Conservation (phyloP, 176 grass and related monocot genomes). For the Ananas comosus region DNA sequence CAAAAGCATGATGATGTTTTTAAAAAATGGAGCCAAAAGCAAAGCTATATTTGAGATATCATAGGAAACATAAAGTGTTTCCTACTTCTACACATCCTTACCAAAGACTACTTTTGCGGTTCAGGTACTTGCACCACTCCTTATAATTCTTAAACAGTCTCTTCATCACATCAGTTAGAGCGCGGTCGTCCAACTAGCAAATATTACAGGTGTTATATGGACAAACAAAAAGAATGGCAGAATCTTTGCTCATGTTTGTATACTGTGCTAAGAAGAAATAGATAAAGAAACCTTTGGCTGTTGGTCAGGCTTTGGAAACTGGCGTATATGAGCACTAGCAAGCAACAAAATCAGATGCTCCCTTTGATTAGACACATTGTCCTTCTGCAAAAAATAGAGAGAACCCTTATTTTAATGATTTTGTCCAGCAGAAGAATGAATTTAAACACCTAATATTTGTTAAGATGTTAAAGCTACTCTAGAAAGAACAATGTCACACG, state of each 20-base stretch:
- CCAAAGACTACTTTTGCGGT: constrained; percentile 82
- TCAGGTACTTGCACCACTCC: constrained; percentile 86
- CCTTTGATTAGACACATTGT: constrained; percentile 91
- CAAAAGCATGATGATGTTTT: too few relatives aligned
- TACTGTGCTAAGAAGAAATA: neutral
- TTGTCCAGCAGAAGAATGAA: neutral
- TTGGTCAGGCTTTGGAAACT: constrained; percentile 57
- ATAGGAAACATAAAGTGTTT: neutral
- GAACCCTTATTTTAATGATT: neutral
- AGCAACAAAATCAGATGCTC: constrained; percentile 96
- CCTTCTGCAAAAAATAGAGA: constrained; percentile 42
- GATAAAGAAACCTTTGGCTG: constrained; percentile 65
- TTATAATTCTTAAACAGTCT: constrained; percentile 89
- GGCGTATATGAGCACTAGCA: constrained; percentile 73
- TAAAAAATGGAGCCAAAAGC: too few relatives aligned
- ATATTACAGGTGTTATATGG: neutral
- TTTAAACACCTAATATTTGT: neutral
- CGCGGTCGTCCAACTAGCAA: constrained; percentile 64
- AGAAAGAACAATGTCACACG: neutral
- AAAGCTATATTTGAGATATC: too few relatives aligned
- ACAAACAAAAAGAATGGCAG: neutral
- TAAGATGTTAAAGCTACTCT: constrained; percentile 3
- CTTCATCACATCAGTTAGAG: constrained; percentile 69
- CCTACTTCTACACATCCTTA: constrained; percentile 22
- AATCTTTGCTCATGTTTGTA: neutral